A percentile compares a stretch with the other conserved stretches of the same genome.
Evolutionary conservation across 371 early-diverging fungal genomes (phyloP).

Genomic region (Haplosporangium sp.): DNA sequence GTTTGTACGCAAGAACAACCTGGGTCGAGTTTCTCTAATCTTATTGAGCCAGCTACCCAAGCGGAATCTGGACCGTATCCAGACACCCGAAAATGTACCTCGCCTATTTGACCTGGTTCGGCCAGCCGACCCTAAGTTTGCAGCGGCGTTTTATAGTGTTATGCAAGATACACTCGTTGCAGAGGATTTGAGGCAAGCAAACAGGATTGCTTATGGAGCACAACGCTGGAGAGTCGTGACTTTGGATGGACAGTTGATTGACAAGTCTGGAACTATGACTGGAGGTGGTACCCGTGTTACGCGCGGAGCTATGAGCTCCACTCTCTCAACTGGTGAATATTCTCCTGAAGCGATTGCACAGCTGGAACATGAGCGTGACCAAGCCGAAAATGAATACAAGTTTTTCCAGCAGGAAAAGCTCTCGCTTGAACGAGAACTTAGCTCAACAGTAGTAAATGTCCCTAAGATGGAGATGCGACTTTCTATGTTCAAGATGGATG

Average conservation of each 20-base stretch:
- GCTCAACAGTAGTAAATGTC: constrained; percentile 66
- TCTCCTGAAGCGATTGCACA: constrained; percentile 68
- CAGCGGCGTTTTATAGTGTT: constrained; percentile 92
- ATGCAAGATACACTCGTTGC: constrained; percentile 96
- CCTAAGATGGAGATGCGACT: constrained; percentile 74
- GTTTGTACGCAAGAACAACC: constrained; percentile 84
- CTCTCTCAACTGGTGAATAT: constrained; percentile 69
- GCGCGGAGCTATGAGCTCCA: constrained; percentile 91
- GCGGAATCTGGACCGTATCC: constrained; percentile 61
- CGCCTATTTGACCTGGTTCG: constrained; percentile 94
- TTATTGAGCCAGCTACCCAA: constrained; percentile 84
- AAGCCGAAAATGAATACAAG: constrained; percentile 67
- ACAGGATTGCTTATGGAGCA: constrained; percentile 88
- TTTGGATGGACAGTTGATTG: constrained; percentile 96
- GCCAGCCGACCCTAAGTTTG: constrained; percentile 79
- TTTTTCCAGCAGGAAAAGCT: constrained; percentile 65
- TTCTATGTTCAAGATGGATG: constrained; percentile 84
- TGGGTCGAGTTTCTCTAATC: constrained; percentile 94
- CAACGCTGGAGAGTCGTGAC: constrained; percentile 97
- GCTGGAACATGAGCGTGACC: constrained; percentile 68
- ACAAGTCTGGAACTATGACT: constrained; percentile 97
- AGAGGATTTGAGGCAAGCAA: constrained; percentile 89
- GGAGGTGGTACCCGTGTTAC: constrained; percentile 88
- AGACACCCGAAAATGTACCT: constrained; percentile 87
- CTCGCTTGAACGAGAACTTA: constrained; percentile 64